Base-by-base conservation (phyloP, 176 grass and related monocot genomes). In the Rhynchospora breviuscula region DNA sequence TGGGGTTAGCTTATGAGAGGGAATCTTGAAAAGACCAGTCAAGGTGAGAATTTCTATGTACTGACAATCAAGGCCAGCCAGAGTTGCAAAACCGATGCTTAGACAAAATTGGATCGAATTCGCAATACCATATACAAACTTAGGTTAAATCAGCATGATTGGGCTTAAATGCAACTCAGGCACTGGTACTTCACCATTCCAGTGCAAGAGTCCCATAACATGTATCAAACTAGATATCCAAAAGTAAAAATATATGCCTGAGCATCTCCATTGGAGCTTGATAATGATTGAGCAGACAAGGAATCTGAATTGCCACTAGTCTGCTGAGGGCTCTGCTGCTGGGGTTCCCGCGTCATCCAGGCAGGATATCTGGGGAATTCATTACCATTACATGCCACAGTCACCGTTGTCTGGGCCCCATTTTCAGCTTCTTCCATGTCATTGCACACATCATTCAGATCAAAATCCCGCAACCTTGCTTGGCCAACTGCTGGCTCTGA, bases 201-300 rank as follows among this genome's bases (percentile, higher is more conserved):
- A 18, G 21, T 52, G 5, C 7, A 75, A 4, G 22, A 14, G 47
- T 52, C 71, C 47, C 53, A 8, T 26, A 53, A 52, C 10, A 52
- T 53, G 22, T 10, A 44, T n/a, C 66, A 75, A 53, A 21, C 22
- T 56, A 78, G 33, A 33, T 78, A 57, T 73, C 40, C 17, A 45
- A 0, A 73, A 78, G 71, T 76, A 76, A 13, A 52, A 57, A 18
- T 7, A 78, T 58, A 60, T 87, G 95, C 97, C 93, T 93, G 93
- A 89, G 88, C 72, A 48, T 90, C 97, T 87, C 88, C 97, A 93
- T 96, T 93, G 67, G 93, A 99, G 84, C 89, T 95, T 51, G 91
- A 93, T 81, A 93, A 56, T 86, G 97, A 95, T 53, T 93, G 97
- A 87, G 87, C 47, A 86, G 97, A 99, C 76, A 91, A 91, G 66